A percentile compares a stretch with the other conserved stretches of the same genome.
phyloP scores from a whole-genome alignment of 2,329 filamentous ascomycete species.

The Coniella vitis region DNA sequence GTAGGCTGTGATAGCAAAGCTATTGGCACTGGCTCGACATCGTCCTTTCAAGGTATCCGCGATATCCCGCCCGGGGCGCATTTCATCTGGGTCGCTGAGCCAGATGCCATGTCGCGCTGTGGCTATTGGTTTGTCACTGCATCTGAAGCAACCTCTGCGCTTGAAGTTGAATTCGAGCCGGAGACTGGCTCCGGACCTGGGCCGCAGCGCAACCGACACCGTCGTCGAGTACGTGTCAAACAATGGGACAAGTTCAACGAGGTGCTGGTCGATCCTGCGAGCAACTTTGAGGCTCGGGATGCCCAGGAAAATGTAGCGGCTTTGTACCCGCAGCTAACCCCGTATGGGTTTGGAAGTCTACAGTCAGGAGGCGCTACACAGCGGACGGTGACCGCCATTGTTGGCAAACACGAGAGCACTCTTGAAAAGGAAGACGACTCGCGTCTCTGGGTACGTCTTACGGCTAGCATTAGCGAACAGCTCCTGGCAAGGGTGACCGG shows the following conservation, averaged over 20 bases:
- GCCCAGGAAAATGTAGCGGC: slow-evolving; percentile 34
- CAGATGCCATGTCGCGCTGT: slow-evolving; percentile 40
- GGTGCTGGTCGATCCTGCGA: slow-evolving; percentile 41
- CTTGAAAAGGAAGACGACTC: slow-evolving; percentile 22
- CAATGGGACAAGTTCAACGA: slow-evolving; percentile 53
- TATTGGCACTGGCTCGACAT: slow-evolving; percentile 32
- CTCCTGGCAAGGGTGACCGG: slow-evolving; percentile 43
- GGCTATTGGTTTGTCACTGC: slow-evolving; percentile 50
- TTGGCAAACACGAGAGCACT: slow-evolving; percentile 19
- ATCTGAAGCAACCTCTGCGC: too few relatives aligned
- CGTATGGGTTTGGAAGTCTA: slow-evolving; percentile 34
- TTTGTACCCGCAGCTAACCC: slow-evolving; percentile 35
- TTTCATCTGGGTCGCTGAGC: slow-evolving; percentile 52
- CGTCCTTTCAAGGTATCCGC: slow-evolving; percentile 44
- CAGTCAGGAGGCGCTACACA: slow-evolving; percentile 14
- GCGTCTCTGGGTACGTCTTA: slow-evolving; percentile 46
- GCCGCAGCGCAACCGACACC: background rate
- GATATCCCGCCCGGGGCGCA: slow-evolving; percentile 50
- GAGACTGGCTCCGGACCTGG: too few relatives aligned
- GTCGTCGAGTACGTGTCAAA: slow-evolving; percentile 36
- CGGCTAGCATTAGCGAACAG: slow-evolving; percentile 36
- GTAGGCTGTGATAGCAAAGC: slow-evolving; percentile 48
- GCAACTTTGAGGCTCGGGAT: slow-evolving; percentile 36
- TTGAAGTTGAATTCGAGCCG: too few relatives aligned
- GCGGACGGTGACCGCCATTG: background rate